These are phyloP conservation scores for Pythium folliculosum DNA, from an alignment of 352 stramenopile genomes.

Conservation along the genomic window DNA sequence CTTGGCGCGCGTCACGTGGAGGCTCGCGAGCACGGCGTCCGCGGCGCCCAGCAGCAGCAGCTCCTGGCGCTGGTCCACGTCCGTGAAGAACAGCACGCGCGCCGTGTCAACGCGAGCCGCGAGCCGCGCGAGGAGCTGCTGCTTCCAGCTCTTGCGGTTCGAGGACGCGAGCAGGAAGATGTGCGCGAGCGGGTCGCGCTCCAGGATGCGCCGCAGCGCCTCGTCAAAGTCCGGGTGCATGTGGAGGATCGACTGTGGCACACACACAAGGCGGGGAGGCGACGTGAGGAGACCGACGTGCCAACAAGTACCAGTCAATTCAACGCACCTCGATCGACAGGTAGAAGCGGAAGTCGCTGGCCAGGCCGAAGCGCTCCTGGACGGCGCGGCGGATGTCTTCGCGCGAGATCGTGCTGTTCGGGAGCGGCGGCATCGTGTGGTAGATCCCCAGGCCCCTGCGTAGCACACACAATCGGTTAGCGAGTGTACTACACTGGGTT, in stretches of 20 bases:
- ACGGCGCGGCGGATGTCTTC: slow-evolving; percentile 49
- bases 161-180: slow-evolving; percentile 63
- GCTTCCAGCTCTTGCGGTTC: slow-evolving; percentile 57
- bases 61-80: slow-evolving; percentile 60
- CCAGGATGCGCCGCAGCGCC: slow-evolving; percentile 46
- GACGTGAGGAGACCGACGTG: not conserved
- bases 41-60: slow-evolving; percentile 48
- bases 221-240: slow-evolving; percentile 76
- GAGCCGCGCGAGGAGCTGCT: slow-evolving; percentile 49
- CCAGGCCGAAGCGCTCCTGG: slow-evolving; percentile 59
- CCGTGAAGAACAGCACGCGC: slow-evolving; percentile 61
- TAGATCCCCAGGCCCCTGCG: slow-evolving; percentile 70
- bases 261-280: not conserved
- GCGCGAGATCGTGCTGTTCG: slow-evolving; percentile 40
- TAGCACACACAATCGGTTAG: not conserved
- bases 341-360: slow-evolving; percentile 60
- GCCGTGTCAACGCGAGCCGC: slow-evolving; percentile 26
- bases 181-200: slow-evolving; percentile 47
- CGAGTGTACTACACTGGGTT: not conserved
- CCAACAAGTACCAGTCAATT: not conserved
- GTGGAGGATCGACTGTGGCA: slow-evolving; percentile 60
- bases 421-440: slow-evolving; percentile 42
- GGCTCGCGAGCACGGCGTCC: slow-evolving; percentile 59
- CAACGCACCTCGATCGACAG: slow-evolving; percentile 58
- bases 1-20: slow-evolving; percentile 53